Evolutionary conservation across 2,329 filamentous ascomycete genomes (phyloP), one percentile per base, ranked within the genome.

Genomic region (Neofusicoccum laricinum): DNA sequence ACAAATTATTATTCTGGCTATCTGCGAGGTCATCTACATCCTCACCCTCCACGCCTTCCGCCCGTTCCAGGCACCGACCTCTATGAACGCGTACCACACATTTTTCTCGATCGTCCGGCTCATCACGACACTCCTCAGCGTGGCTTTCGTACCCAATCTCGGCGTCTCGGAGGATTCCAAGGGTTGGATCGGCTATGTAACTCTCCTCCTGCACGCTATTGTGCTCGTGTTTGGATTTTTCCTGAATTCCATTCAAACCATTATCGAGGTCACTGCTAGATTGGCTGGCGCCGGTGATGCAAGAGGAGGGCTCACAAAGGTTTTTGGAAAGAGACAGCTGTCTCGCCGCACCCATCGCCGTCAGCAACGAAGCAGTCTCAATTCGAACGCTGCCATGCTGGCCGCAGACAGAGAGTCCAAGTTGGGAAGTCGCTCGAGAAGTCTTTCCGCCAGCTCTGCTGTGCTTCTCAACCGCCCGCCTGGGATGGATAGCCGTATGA

Each of bases 11-110:
- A 82, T 98, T 48, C 84, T 99, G 43, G 93, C 93, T 30, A 94
- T 97, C 63, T 97, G 93, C 76, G 95, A 99, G 79, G 90, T 98
- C 67, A 90, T 97, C 38, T 87, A 93, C 65, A 88, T 97, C 40
- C 82, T 98, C 49, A 94, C 93, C 0, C 80, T 98, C 4, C 89
- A 95, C 70, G 92, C 92, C 7, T 96, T 98, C 80, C 88, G 91
- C 15, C 95, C 95, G 0, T 99, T 96, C 72, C 89, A 94, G 66
- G 88, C 89, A 1, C 88, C 93, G 21, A 98, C 95, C 0, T 97
- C 94, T 32, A 99, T 99, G 95, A 98, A 98, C 73, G 87, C 92
- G 10, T 97, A 97, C 69, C 93, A 98, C 71, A 91, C 90, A 1
- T 87, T 93, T 67, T 97, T 97, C 76, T 87, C 93, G 0, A 80